Evolutionary conservation across 2,329 filamentous ascomycete genomes (phyloP).

Genomic region (Clonostachys rosea): DNA sequence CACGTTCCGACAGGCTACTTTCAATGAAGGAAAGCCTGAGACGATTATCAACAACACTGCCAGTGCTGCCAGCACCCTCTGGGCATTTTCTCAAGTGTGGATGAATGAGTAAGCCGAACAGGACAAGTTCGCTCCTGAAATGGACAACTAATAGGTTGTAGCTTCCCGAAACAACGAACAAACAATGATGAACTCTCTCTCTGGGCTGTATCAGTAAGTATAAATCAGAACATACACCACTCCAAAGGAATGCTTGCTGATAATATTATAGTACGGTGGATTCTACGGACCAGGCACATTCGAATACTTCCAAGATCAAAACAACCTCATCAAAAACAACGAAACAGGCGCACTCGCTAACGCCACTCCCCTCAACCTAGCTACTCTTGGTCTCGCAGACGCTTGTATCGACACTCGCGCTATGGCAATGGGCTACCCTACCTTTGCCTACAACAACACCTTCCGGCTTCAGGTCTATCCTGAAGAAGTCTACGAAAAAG

Average conservation of each 20-base stretch:
- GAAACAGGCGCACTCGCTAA: conserved; percentile 4
- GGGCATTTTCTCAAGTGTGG: conserved; percentile 59
- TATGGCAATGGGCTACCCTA: conserved; percentile 48
- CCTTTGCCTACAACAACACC: conserved; percentile 56
- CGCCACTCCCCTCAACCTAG: conserved; percentile 43
- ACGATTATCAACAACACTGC: conserved; percentile 37
- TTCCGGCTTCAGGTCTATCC: conserved; percentile 56
- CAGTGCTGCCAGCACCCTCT: conserved; percentile 48
- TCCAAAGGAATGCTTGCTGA: no score
- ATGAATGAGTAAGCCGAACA: conserved; percentile 24
- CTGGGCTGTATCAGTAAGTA: conserved; percentile 49
- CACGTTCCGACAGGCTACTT: conserved; percentile 9
- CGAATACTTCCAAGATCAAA: conserved; percentile 5
- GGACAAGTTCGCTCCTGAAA: neutral
- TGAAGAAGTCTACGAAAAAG: conserved; percentile 23
- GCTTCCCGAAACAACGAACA: conserved; percentile 50
- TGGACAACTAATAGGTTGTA: conserved; percentile 2
- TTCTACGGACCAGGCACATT: conserved; percentile 2
- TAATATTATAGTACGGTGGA: conserved; percentile 3
- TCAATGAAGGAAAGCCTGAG: neutral
- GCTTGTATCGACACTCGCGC: conserved; percentile 59
- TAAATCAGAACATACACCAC: neutral
- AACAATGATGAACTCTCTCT: conserved; percentile 50
- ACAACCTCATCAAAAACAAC: conserved; percentile 4
- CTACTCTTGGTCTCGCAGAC: conserved; percentile 62